Base-by-base conservation (phyloP, 495 filamentous ascomycete genomes). In the Penicillium verhagenii region DNA sequence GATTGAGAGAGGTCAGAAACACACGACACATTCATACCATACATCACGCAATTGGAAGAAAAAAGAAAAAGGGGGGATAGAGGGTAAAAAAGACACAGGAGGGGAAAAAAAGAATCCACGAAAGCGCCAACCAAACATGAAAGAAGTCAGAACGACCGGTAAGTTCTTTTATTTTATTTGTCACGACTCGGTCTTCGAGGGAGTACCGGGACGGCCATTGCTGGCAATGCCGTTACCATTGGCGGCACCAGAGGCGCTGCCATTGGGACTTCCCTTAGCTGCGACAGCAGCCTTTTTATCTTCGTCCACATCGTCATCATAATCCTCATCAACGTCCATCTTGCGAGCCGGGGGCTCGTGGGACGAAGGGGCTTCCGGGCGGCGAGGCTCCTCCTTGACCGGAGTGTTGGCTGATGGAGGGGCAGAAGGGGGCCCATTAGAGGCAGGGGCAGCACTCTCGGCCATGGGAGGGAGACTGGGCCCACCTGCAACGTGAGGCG, bases 281-380 rank as follows among this genome's bases (percentile, higher is more conserved):
- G 54, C 71, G 25, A 60, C 57, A 43, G 51, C 58, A 33, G 65
- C 62, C 65, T 86, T 83, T 71, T 96, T 92, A 45, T 96, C 87
- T 57, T 96, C 92, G 50, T 87, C 88, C 14, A 73, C 84, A 25
- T 90, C 91, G 59, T 95, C 92, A 69, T 96, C 93, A 60, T 98
- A 96, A 56, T 96, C 86, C 69, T 98, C 93, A 66, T 98, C 94
- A 39, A 97, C 88, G 20, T 97, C 94, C 86, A 98, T 95, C 69
- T 96, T 94, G 8, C 94, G 82, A 29, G 89, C 88, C 6, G 94
- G 90, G 11, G 92, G 82, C 73, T 98, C 94, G 42, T 84, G 82
- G 20, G 78, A 70, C n/a, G 82, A 73, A 44, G 75, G 75, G 19
- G 78, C 75, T 59, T 86, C 84, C n/a, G 79, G 74, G 25, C 78